Base-by-base conservation (phyloP, 176 grass and related monocot genomes). In the Bothriochloa decipiens region DNA sequence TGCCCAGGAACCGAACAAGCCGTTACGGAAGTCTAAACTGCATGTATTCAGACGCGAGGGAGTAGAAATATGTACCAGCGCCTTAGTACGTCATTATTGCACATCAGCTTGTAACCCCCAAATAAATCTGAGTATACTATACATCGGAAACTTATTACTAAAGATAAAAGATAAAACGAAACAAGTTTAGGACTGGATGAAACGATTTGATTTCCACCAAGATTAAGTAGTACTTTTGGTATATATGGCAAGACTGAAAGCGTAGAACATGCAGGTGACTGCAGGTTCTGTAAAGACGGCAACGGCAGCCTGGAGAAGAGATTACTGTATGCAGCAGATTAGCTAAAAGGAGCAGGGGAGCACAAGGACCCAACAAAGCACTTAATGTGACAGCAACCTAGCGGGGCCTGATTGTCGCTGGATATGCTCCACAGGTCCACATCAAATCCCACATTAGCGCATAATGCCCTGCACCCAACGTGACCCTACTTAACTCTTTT, bases 381-480 rank as follows among this genome's bases (percentile, higher is more conserved):
- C 83, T 82, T 65, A 92, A 82, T 91, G 86, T 69, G 88, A 91
- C 73, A 81, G 85, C 76, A 87, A 84, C 94, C 78, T 27, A 78
- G 76, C 60, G 83, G 84, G 75, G 27, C 78, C 83, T 84, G 77
- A 62, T n/a, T 97, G 91, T 92, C 91, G 62, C 63, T 26, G 85
- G 82, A 88, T 92, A 92, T 94, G 86, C 91, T 87, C 77, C 84
- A 88, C 66, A 43, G 3, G 91, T 97, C 91, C 55, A 94, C 88
- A 92, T 94, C 91, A 97, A 92, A 94, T 85, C 91, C 89, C 86
- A 90, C 91, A 89, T 85, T 87, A 72, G 70, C 76, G 75, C 79
- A 85, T 87, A 82, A 92, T 91, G 80, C 80, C 42, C 64, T 82
- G 25, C 76, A 91, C 89, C 85, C 52, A 84, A 87, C 76, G 70